Percentiles rank a stretch among this genome's conserved stretches.
Evolutionary conservation across 495 filamentous ascomycete species (phyloP).

Genomic region (Penicillium manginii): DNA sequence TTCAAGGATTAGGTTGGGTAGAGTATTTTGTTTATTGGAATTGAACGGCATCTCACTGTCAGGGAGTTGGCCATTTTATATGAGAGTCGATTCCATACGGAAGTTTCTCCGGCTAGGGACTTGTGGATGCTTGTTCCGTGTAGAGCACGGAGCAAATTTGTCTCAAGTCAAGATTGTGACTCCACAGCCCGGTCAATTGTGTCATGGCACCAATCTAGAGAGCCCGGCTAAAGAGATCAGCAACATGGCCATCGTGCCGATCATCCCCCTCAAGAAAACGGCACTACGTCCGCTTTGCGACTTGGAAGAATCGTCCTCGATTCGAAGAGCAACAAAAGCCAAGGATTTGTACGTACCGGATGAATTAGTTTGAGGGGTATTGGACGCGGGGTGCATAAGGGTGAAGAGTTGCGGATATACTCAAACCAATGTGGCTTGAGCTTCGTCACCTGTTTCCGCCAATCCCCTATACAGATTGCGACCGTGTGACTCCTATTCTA

Average conservation of each 20-base stretch:
- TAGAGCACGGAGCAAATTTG: slow-evolving; percentile 27
- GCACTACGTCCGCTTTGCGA: background rate
- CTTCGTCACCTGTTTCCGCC: background rate
- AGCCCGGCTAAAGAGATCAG: background rate
- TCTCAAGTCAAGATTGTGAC: slow-evolving; percentile 16
- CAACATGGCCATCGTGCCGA: slow-evolving; percentile 2
- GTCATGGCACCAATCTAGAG: background rate
- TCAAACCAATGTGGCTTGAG: background rate
- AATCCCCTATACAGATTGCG: background rate
- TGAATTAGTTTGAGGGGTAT: background rate
- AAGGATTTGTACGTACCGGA: too few relatives aligned
- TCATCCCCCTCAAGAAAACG: slow-evolving; percentile 3
- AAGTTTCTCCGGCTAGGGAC: slow-evolving; percentile 3
- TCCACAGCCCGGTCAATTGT: slow-evolving; percentile 3
- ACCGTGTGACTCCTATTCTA: too few relatives aligned
- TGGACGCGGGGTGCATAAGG: background rate
- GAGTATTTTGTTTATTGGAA: background rate
- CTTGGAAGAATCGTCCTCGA: background rate
- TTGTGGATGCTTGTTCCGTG: slow-evolving; percentile 18
- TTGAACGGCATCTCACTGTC: background rate
- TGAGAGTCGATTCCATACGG: background rate
- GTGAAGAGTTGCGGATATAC: background rate
- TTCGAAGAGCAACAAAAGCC: too few relatives aligned
- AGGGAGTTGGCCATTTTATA: background rate
- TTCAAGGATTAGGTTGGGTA: background rate